phyloP scores from a whole-genome alignment of 1,139 yeast species.

The Kazachstania sp. region DNA sequence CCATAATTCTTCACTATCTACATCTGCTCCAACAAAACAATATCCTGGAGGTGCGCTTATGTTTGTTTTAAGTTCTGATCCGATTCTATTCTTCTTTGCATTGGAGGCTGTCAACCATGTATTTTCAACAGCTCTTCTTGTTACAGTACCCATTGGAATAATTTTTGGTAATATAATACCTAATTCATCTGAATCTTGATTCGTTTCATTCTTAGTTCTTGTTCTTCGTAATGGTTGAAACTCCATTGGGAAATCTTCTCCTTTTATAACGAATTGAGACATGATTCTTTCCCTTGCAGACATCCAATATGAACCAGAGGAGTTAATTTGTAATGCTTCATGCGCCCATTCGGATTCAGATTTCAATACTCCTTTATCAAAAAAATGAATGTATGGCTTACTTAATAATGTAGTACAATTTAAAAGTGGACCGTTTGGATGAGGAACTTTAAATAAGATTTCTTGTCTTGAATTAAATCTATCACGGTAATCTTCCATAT shows the following conservation, averaged over 20 bases:
- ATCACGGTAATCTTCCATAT: constrained; percentile 10
- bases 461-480: constrained; percentile 1
- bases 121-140: constrained; percentile 92
- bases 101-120: constrained; percentile 98
- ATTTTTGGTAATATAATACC: constrained; percentile 81
- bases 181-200: constrained; percentile 30
- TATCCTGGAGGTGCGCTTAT: constrained; percentile 84
- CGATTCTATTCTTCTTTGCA: constrained; percentile 75
- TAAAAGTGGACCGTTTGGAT: constrained; percentile 71
- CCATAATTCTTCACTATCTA: constrained; percentile 97
- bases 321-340: constrained; percentile 67
- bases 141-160: constrained; percentile 92
- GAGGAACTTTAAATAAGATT: constrained; percentile 64
- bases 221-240: constrained; percentile 17
- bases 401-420: constrained; percentile 77
- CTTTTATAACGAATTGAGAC: constrained; percentile 75
- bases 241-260: constrained; percentile 24
- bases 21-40: constrained; percentile 94
- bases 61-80: constrained; percentile 87
- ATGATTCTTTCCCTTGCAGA: constrained; percentile 78
- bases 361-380: constrained; percentile 64
- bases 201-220: constrained; percentile 14
- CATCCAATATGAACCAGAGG: constrained; percentile 87
- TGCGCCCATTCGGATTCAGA: constrained; percentile 68
- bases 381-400: constrained; percentile 60